Conservation (phyloP, 352 stramenopile species). For the Phytophthora melonis region DNA sequence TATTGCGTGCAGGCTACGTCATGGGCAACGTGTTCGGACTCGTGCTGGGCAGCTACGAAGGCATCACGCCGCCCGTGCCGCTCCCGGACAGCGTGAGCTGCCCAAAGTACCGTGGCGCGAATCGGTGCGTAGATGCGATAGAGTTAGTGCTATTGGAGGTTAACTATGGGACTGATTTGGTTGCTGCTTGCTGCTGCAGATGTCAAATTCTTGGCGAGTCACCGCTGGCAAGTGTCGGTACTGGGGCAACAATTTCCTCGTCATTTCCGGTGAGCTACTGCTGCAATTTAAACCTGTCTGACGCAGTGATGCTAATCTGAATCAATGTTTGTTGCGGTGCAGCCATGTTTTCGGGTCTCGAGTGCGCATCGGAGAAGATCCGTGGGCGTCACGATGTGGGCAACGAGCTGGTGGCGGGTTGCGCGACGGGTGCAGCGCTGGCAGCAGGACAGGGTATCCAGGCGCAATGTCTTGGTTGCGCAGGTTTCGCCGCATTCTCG, state of each 20-base stretch:
- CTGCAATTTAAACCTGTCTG: too few species aligned
- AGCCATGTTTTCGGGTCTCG: constrained; percentile 95
- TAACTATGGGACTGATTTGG: not conserved
- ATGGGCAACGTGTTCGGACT: constrained; percentile 86
- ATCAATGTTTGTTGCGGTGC: not conserved
- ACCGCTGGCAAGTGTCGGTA: constrained; percentile 84
- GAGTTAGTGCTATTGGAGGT: not conserved
- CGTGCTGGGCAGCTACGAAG: constrained; percentile 87
- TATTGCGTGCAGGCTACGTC: constrained; percentile 58
- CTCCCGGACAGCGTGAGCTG: constrained; percentile 80
- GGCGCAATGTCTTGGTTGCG: constrained; percentile 94
- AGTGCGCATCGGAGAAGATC: constrained; percentile 95
- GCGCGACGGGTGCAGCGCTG: constrained; percentile 95
- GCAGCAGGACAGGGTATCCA: constrained; percentile 94
- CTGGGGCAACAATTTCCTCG: constrained; percentile 89
- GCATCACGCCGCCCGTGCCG: constrained; percentile 83
- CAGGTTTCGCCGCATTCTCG: constrained; percentile 92
- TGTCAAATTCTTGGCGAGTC: constrained; percentile 72
- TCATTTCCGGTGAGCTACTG: constrained; percentile 71
- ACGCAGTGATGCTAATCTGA: too few species aligned
- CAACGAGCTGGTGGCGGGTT: constrained; percentile 95
- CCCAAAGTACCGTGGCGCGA: constrained; percentile 84
- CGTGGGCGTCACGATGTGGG: constrained; percentile 95
- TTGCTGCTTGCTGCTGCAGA: constrained; percentile 34
- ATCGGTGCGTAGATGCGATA: constrained; percentile 49